Evolutionary conservation across 139 green algal genomes (phyloP).

Genomic region (Cymbomonas tetramitiformis): DNA sequence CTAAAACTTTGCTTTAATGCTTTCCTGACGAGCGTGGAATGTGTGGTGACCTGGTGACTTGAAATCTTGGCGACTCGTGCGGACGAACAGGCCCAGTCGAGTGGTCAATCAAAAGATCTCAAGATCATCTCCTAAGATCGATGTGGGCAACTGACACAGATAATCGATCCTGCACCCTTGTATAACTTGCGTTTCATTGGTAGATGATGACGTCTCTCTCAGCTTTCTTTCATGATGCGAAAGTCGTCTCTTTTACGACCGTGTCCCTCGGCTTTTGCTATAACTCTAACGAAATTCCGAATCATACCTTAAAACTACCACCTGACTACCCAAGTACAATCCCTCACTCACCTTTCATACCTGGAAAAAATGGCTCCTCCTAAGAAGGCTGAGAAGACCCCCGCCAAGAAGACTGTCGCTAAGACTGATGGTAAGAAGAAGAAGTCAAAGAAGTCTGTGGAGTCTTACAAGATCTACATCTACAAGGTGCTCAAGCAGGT

Average conservation of each 20-base stretch:
- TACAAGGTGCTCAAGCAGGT: constrained; percentile 76
- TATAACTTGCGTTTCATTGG: too few species aligned
- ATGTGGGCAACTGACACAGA: too few species aligned
- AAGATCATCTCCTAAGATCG: too few species aligned
- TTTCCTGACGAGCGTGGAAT: background rate
- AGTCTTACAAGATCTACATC: constrained; percentile 99
- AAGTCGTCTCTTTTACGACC: background rate
- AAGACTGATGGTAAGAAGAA: constrained; percentile 35
- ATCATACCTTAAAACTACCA: too few species aligned
- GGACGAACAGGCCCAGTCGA: background rate
- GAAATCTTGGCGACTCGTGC: background rate
- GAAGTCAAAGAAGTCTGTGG: constrained; percentile 67
- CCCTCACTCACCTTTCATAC: too few species aligned
- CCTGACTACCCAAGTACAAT: background rate
- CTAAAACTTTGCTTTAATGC: background rate
- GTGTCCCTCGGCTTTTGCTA: background rate
- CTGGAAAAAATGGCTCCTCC: too few species aligned
- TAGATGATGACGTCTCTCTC: background rate
- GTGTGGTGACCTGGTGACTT: background rate
- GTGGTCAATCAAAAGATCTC: too few species aligned
- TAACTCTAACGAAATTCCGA: background rate
- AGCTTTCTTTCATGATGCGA: background rate
- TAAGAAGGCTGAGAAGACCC: constrained; percentile 36
- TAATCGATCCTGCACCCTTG: too few species aligned
- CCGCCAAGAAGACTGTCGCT: constrained; percentile 26